Evolutionary conservation across 352 stramenopile genomes (phyloP), one percentile per base, ranked within the genome.

Genomic region (Pythium volutum): DNA sequence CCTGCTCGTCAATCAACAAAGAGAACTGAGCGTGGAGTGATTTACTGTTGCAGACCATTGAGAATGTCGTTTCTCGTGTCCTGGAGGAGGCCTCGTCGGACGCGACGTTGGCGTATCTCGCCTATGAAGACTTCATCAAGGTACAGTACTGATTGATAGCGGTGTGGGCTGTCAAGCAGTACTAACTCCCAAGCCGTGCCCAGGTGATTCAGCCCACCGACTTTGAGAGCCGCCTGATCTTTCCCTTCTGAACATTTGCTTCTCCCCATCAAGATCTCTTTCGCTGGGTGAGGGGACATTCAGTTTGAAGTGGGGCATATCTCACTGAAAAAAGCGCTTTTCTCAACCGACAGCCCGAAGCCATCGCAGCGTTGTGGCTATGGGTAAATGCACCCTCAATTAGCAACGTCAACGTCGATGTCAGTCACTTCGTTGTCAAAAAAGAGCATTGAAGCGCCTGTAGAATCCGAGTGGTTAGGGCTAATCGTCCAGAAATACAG

Each of bases 91-190:
- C 77, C 20, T 75, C 75, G 20, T 86, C 79, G 4, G 71, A 78
- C 18, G 66, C 79, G n/a, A 56, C 58, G 8, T 47, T 64, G 42
- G 73, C 85, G 38, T 79, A 77, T 22, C 69, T 89, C 27, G 29
- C 53, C n/a, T 89, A 73, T 46, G 75, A 87, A 41, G 77, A 86
- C 48, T 87, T 89, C 59, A 64, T 81, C 59, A 89, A 87, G 70
- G 79, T 77, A 49, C 27, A 8, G 7, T 31, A 29, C 16, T 10
- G 16, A 7, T 7, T 12, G 12, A 22, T 15, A 22, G 47, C 42
- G 18, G 38, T 2, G 5, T 39, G 11, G 16, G 16, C 14, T 39
- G 1, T 9, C 8, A 12, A 7, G 25, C 16, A 22, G 25, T n/a
- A 39, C 38, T 38, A 16, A n/a, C 14, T 53, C 27, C 10, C 8